Base-by-base conservation (phyloP, 805 yeast species). In the Yarrowia bubula region DNA sequence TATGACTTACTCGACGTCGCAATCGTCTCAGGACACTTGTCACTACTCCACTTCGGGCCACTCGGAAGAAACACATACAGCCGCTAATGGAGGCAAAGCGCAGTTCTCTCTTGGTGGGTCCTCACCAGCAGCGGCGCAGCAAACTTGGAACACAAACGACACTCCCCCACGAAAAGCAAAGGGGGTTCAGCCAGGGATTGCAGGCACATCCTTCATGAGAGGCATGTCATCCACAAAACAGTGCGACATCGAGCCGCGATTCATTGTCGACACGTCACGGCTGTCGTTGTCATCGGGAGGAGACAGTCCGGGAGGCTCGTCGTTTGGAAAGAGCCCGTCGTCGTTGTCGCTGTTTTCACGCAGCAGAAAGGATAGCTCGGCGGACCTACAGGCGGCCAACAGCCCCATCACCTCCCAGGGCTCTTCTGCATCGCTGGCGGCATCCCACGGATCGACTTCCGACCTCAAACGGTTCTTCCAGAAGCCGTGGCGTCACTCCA, bases 261-360 rank as follows among this genome's bases (percentile, higher is more conserved):
- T 92, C 72, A 85, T 92, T 58, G 88, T 92, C 43, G 89, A 96
- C 10, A 85, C 90, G 71, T 95, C 88, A 67, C 83, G 89, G 64
- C 84, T 86, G 71, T 47, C 75, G 68, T 58, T 69, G 66, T 69
- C 64, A 65, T 63, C 39, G 55, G 65, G 61, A 68, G 53, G 53
- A 60, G 62, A 35, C 62, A 65, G 46, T 68, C 64, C 65, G 72
- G 48, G 41, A 15, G 47, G 50, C 13, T 39, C 62, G 13, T 43
- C 64, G 5, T 44, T 43, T 22, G 42, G 51, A 14, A 58, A 58
- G 15, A 43, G 51, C 68, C 76, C 63, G 70, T 76, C 61, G 69
- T 78, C 39, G 70, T 77, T 43, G 73, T 76, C 61, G 74, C 78
- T 38, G 71, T 77, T 69, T 74, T 79, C 69, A 63, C 70, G 62